Evolutionary conservation across 805 yeast genomes (phyloP).

Genomic region (Ogataea trehalophila): DNA sequence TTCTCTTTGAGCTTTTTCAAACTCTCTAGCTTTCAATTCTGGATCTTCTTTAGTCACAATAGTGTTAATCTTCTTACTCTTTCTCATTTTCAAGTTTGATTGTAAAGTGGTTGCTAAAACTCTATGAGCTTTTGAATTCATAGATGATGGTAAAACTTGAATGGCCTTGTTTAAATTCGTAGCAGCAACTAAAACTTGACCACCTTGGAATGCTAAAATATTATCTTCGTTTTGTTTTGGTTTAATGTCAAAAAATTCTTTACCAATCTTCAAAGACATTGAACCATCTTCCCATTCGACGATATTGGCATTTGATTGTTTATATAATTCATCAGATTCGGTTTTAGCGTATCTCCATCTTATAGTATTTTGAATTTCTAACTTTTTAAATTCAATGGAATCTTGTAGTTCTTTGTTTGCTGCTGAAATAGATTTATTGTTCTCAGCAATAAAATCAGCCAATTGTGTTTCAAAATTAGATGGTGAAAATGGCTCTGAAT

Average conservation of each 20-base stretch:
- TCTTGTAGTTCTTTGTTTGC: constrained; percentile 53
- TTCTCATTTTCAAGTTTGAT: constrained; percentile 39
- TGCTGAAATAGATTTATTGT: constrained; percentile 32
- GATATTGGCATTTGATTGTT: constrained; percentile 85
- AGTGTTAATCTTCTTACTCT: constrained; percentile 44
- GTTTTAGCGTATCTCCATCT: constrained; percentile 91
- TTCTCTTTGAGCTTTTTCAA: constrained; percentile 63
- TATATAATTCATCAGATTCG: constrained; percentile 64
- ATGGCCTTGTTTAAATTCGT: constrained; percentile 59
- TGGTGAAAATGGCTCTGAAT: constrained; percentile 85
- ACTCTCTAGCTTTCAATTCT: constrained; percentile 56
- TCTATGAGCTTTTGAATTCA: constrained; percentile 78
- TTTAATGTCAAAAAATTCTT: constrained; percentile 78
- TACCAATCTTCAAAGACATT: constrained; percentile 78
- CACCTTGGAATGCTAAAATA: constrained; percentile 65
- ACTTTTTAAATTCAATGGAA: constrained; percentile 28
- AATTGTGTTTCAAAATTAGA: constrained; percentile 44
- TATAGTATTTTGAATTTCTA: constrained; percentile 54
- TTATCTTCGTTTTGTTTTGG: constrained; percentile 63
- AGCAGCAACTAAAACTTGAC: constrained; percentile 66
- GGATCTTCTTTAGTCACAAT: constrained; percentile 61
- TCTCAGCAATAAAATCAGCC: constrained; percentile 35
- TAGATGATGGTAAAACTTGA: constrained; percentile 84
- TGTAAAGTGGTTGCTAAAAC: constrained; percentile 70
- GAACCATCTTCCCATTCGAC: constrained; percentile 95